Percentiles rank a stretch among this genome's conserved stretches.
These are phyloP conservation scores for Endoconidiophora laricicola DNA, from an alignment of 2,329 filamentous ascomycete species.

Conservation along the genomic window DNA sequence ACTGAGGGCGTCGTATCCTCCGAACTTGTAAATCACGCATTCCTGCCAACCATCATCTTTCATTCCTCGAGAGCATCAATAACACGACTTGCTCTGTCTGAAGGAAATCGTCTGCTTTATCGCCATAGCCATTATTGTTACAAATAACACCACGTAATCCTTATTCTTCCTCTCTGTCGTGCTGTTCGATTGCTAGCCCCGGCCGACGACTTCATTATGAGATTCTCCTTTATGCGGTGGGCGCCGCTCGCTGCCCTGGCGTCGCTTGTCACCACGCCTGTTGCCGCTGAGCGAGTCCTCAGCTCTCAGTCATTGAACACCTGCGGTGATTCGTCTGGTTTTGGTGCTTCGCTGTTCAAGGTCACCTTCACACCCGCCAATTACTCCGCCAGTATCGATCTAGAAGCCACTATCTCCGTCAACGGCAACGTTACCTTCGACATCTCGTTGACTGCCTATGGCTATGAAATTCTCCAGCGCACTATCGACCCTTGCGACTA, in stretches of 20 bases:
- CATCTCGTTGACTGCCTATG: constrained; percentile 64
- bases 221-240: constrained; percentile 24
- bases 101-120: no score
- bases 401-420: constrained; percentile 68
- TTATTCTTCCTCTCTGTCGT: not conserved
- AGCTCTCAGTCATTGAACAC: constrained; percentile 69
- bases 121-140: no score
- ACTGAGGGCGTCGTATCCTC: not conserved
- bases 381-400: constrained; percentile 52
- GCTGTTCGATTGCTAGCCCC: not conserved
- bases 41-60: no score
- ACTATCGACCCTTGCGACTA: constrained; percentile 58
- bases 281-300: constrained; percentile 46
- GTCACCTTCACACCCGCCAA: constrained; percentile 66
- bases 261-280: constrained; percentile 22
- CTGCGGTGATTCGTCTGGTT: constrained; percentile 70
- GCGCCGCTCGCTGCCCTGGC: constrained; percentile 23
- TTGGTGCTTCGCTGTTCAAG: constrained; percentile 78
- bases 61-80: no score
- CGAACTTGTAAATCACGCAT: not conserved
- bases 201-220: constrained; percentile 22
- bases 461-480: constrained; percentile 51
- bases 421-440: constrained; percentile 68
- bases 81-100: no score
- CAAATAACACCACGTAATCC: no score